Percentiles rank a stretch among this genome's conserved stretches.
phyloP scores from a whole-genome alignment of 2,329 filamentous ascomycete species.

The Xenosphaeropsis pyriputrescens region DNA sequence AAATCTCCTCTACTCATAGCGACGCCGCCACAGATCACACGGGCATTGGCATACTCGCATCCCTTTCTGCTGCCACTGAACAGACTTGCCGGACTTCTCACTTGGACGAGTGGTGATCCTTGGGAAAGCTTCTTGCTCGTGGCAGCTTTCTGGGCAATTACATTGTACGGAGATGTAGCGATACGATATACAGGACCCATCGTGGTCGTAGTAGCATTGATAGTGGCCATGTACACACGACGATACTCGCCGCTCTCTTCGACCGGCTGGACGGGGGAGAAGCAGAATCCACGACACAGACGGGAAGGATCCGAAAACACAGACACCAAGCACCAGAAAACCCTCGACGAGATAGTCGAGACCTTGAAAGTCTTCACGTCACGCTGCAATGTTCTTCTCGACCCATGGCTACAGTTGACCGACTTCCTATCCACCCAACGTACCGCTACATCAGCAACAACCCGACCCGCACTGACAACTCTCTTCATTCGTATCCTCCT shows the following conservation, averaged over 20 bases:
- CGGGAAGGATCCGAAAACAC: conserved; percentile 35
- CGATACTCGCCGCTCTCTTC: conserved; percentile 84
- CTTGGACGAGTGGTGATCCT: conserved; percentile 85
- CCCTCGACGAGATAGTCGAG: conserved; percentile 92
- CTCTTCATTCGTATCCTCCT: conserved; percentile 82
- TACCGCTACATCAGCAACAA: conserved; percentile 83
- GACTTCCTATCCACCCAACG: conserved; percentile 87
- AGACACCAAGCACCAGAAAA: conserved; percentile 74
- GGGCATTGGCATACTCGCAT: conserved; percentile 89
- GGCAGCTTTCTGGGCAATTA: conserved; percentile 69
- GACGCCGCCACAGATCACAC: conserved; percentile 87
- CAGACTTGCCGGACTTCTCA: conserved; percentile 68
- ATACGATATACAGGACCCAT: conserved; percentile 72
- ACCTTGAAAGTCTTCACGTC: conserved; percentile 82
- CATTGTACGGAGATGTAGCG: conserved; percentile 76
- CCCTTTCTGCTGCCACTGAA: conserved; percentile 86
- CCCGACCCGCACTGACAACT: conserved; percentile 74
- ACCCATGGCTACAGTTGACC: conserved; percentile 76
- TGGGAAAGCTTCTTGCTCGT: conserved; percentile 96
- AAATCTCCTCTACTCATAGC: conserved; percentile 88
- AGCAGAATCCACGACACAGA: conserved; percentile 35
- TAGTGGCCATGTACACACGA: conserved; percentile 82
- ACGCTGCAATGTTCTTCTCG: conserved; percentile 80
- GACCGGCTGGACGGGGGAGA: conserved; percentile 57
- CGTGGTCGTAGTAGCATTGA: conserved; percentile 63